Evolutionary conservation across 257 asterid species (phyloP), one percentile per base, ranked within the genome.

Genomic region (Sherardia arvensis): DNA sequence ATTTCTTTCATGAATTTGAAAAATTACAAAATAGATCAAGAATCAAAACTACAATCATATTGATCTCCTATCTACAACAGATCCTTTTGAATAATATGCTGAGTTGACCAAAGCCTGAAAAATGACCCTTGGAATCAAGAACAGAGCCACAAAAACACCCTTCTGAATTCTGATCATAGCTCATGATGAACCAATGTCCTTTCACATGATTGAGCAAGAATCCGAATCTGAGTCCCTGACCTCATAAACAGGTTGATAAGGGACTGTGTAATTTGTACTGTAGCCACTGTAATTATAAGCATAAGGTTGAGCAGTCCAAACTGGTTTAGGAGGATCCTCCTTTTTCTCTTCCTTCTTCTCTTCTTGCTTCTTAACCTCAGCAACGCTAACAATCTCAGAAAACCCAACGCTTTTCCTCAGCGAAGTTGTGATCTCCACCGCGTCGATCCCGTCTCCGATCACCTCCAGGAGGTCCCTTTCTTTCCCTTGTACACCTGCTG

Each of bases 401-500:
- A 33, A 22, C 1, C 86, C 87, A 45, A 86, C 64, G 14, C 73
- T 77, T 79, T 84, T 84, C 64, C 95, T 76, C 26, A 88, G 69
- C 59, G n/a, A 54, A 14, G 65, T 72, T 5, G 80, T 71, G 12
- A 88, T 71, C 53, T 23, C 40, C 43, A 79, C 88, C 0, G 95
- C 75, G 56, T 88, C 96, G 25, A 84, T 69, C 69, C 74, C 82
- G 3, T 76, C 85, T 51, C 96, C 96, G 0, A 79, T 64, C 17
- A 88, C 87, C 69, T 70, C 85, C 47, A 88, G 56, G 57, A 72
- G 69, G 9, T 84, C 64, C 72, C 70, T 87, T 0, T 26, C 79
- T 8, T 59, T 12, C 45, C 84, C 96, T 0, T 71, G 49, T 20
- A 86, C 21, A 8, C 85, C 64, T 57, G 74, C 77, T 0, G 86